Conservation (phyloP, 805 yeast genomes). For the Saturnispora gosingensis region DNA sequence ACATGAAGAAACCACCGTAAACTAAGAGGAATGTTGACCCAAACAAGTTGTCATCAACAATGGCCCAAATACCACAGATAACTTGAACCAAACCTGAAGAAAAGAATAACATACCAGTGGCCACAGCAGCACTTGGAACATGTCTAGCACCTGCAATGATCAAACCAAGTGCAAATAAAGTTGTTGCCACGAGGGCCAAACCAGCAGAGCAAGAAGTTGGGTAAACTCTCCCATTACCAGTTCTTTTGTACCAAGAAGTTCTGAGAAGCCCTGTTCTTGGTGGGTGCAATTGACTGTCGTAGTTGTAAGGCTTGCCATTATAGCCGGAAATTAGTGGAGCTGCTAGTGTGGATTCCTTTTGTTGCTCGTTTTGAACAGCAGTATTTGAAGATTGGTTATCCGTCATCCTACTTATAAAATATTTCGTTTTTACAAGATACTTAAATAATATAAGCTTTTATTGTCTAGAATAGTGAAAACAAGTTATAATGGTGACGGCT, state of each 20-base stretch:
- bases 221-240: constrained; percentile 33
- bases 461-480: not conserved
- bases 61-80: constrained; percentile 43
- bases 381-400: constrained; percentile 21
- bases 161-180: constrained; percentile 41
- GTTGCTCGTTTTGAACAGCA: constrained; percentile 16
- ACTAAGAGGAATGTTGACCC: constrained; percentile 38
- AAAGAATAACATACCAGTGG: constrained; percentile 36
- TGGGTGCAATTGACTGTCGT: constrained; percentile 26
- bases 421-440: not conserved
- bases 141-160: constrained; percentile 36
- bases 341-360: constrained; percentile 8
- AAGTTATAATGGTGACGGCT: not conserved
- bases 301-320: constrained; percentile 12
- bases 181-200: constrained; percentile 34
- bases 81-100: constrained; percentile 41
- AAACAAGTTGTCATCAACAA: constrained; percentile 37
- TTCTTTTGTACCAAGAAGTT: constrained; percentile 36
- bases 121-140: constrained; percentile 33
- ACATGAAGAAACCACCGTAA: constrained; percentile 42
- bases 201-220: constrained; percentile 46
- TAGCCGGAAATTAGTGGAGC: constrained; percentile 3
- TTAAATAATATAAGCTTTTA: not conserved
- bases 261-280: constrained; percentile 34
- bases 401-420: constrained; percentile 13